phyloP scores from a whole-genome alignment of 176 grass and related monocot species.

The Bromus sterilis region DNA sequence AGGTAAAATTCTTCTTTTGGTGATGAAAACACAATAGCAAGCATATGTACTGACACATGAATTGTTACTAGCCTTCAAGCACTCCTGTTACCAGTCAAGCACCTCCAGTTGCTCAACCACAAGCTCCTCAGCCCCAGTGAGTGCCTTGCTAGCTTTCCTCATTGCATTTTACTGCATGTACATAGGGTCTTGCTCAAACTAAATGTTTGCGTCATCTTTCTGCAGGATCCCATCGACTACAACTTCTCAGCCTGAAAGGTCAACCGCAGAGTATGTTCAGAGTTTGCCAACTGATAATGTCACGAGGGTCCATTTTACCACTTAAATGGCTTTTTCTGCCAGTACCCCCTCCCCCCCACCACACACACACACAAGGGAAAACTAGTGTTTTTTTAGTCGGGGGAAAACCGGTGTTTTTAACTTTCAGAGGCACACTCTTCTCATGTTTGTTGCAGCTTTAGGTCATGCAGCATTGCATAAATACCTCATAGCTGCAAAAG shows the following conservation, averaged over 20 bases:
- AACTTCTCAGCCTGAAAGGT: slow-evolving; percentile 40
- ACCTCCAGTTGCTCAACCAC: slow-evolving; percentile 35
- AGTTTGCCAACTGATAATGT: slow-evolving; percentile 7
- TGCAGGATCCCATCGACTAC: slow-evolving; percentile 33
- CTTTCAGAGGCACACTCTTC: background rate
- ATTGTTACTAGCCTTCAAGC: slow-evolving; percentile 41
- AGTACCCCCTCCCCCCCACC: no score
- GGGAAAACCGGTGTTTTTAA: background rate
- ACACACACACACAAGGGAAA: no score
- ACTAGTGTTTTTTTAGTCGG: background rate
- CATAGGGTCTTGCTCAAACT: background rate
- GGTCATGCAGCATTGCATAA: background rate
- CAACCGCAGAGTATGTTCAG: slow-evolving; percentile 37
- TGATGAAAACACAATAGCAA: background rate
- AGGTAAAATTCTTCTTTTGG: slow-evolving; percentile 41
- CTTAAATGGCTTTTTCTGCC: slow-evolving; percentile 8
- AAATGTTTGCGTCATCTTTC: background rate
- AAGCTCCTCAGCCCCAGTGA: slow-evolving; percentile 49
- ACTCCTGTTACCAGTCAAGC: slow-evolving; percentile 39
- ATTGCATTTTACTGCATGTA: background rate
- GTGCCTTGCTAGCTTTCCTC: slow-evolving; percentile 15
- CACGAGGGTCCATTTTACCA: background rate
- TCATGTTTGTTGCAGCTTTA: slow-evolving; percentile 7
- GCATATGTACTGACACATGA: slow-evolving; percentile 24
- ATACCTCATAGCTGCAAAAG: background rate